Base-by-base conservation (phyloP, 1,284 basidiomycete species). In the Thelephora terrestris region DNA sequence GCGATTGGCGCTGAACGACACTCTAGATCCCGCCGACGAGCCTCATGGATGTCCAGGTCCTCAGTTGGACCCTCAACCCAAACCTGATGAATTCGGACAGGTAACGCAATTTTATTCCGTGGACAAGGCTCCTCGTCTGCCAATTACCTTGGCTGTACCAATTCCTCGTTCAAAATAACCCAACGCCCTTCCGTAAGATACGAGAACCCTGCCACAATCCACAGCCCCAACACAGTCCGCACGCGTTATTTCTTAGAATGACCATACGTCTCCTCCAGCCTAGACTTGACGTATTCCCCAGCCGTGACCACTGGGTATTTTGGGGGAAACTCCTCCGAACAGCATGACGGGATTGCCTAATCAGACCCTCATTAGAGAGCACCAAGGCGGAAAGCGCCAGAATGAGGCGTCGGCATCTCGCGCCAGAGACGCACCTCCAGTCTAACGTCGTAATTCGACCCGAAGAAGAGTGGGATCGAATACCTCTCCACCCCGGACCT, bases 401-500 rank as follows among this genome's bases (percentile, higher is more conserved):
- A 4, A 25, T 27, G 25, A 40, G 37, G 37, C 7, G 1, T 9
- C n/a, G 6, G 32, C 36, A 29, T 16, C n/a, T 29, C 32, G 9
- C 36, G 17, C 20, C 21, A 29, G 17, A 2, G 2, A 61, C 70
- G 34, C 46, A 85, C 85, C 71, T 85, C 77, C 12, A 90, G 68
- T 39, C 68, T 68, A 4, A 86, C 81, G 54, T 89, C 71, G 56
- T 88, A 87, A 65, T 90, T 79, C 2, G 81, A 79, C 2, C 86
- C 85, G 55, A 88, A 87, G 65, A 89, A 89, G 7, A 90, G 57
- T 1, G 90, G 87, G 24, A 91, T 86, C 0, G 87, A 91, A 63
- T 85, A 90, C 7, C 89, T 77, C 47, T 80, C 75, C 35, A 71
- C 63, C 0, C 84, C 81, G 7, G 79, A 78, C 21, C 75, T 73